These are phyloP conservation scores for Leersia perrieri DNA, from an alignment of 176 grass and related monocot species.

Conservation along the genomic window DNA sequence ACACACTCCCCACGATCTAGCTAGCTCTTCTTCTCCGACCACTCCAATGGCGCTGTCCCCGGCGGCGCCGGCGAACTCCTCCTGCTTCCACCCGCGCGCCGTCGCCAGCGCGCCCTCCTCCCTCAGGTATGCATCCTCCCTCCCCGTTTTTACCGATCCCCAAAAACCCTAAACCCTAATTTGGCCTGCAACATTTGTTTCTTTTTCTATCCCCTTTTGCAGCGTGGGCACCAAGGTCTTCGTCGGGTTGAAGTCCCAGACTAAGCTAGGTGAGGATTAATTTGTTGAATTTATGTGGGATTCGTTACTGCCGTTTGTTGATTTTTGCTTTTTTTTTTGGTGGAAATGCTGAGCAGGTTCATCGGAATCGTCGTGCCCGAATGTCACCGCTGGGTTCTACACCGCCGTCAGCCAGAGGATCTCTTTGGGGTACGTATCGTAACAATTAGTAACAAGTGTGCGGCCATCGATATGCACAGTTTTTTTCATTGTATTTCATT, in stretches of 20 bases:
- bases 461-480: not conserved
- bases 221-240: slow-evolving; percentile 59
- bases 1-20: not conserved
- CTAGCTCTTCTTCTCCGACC: not conserved
- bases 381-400: slow-evolving; percentile 58
- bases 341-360: slow-evolving; percentile 52
- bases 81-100: slow-evolving; percentile 48
- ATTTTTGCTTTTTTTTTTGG: slow-evolving; percentile 36
- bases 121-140: slow-evolving; percentile 13
- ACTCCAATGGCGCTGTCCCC: slow-evolving; percentile 37
- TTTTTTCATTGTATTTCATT: too few relatives aligned
- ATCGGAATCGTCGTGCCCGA: slow-evolving; percentile 47
- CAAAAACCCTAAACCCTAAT: slow-evolving; percentile 8
- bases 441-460: not conserved
- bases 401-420: slow-evolving; percentile 55
- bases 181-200: not conserved
- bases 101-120: not conserved
- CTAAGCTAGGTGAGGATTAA: slow-evolving; percentile 28
- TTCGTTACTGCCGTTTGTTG: not conserved
- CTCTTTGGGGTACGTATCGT: slow-evolving; percentile 64
- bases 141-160: not conserved
- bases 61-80: slow-evolving; percentile 42
- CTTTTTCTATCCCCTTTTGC: not conserved
- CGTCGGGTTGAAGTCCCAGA: slow-evolving; percentile 57
- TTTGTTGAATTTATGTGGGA: not conserved